Base-by-base conservation (phyloP, 2,329 filamentous ascomycete species). In the Penicillium capsulatum region DNA sequence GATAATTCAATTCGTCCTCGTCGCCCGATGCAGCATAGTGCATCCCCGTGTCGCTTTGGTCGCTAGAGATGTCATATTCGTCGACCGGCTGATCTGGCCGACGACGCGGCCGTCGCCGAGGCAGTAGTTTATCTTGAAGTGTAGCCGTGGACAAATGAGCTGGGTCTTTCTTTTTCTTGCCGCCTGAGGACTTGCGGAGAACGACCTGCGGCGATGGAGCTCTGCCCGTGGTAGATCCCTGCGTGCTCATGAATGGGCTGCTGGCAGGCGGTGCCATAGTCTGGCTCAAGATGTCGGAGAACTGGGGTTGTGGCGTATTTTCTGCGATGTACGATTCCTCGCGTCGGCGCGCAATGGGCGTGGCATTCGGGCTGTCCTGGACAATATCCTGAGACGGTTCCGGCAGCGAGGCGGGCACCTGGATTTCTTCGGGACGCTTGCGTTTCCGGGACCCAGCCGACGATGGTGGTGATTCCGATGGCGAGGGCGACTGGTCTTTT, bases 261-360 rank as follows among this genome's bases (percentile, higher is more conserved):
- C 66, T 69, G 34, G 58, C 44, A 19, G 67, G 67, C 9, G 63
- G 60, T 17, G 57, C 62, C 52, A 67, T 53, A 6, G 63, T 67
- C 37, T 64, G 60, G 34, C 59, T 66, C 28, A 60, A 44, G 27
- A 51, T 40, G 34, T 58, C 57, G 4, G 49, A 42, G 17, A 51
- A 52, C 17, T 40, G 34, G 9, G 36, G 38, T 15, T 32, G 45
- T 10, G 36, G 47, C 31, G 43, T 42, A 19, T 40, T 38, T 33
- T 45, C 40, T 39, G 11, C 11, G 36, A 28, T 10, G 16, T n/a
- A 14, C 44, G 32, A 28, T 28, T n/a, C 4, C 26, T 22, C 19
- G 9, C 19, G 19, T 14, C 40, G 31, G 17, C 31, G 45, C 26
- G 38, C 33, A 33, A 28, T 27, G 13, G 49, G 46, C 14, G 56